Conservation (phyloP, 345 rosid species). For the Gossypium anomalum region DNA sequence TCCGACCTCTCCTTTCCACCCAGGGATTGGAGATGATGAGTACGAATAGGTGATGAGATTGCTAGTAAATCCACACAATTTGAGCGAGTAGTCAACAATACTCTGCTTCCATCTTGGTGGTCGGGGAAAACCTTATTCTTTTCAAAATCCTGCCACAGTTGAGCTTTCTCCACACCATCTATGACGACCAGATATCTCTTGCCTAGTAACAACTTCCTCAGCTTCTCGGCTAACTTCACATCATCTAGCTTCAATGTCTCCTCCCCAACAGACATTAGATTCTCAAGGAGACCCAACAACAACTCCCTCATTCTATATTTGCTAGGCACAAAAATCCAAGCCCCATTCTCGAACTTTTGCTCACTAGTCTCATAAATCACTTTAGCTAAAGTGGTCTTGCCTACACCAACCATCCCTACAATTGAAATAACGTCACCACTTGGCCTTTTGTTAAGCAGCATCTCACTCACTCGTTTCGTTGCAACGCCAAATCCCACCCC, state of each 20-base stretch:
- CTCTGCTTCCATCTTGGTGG: neutral
- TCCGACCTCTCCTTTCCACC: neutral
- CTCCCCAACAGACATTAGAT: neutral
- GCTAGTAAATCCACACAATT: neutral
- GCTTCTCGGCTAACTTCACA: neutral
- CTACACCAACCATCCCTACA: constrained; percentile 31
- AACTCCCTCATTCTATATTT: constrained; percentile 17
- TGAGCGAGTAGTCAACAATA: neutral
- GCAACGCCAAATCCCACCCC: neutral
- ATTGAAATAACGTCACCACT: constrained; percentile 25
- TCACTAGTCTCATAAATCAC: constrained; percentile 17
- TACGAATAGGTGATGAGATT: neutral
- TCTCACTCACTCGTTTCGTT: constrained; percentile 15
- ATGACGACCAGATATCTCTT: constrained; percentile 4
- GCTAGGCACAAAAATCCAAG: constrained; percentile 30
- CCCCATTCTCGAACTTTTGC: constrained; percentile 18
- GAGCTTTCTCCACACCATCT: neutral
- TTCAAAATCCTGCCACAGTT: neutral
- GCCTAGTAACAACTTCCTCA: neutral
- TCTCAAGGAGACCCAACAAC: constrained; percentile 1
- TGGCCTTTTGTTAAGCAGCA: constrained; percentile 20
- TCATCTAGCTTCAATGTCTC: neutral
- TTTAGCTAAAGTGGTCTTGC: constrained; percentile 32
- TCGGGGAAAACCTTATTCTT: neutral
- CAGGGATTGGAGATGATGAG: neutral